A percentile compares a stretch with the other conserved stretches of the same genome.
Conservation (phyloP, 257 asterid species). For the Orobanche coerulescens region DNA sequence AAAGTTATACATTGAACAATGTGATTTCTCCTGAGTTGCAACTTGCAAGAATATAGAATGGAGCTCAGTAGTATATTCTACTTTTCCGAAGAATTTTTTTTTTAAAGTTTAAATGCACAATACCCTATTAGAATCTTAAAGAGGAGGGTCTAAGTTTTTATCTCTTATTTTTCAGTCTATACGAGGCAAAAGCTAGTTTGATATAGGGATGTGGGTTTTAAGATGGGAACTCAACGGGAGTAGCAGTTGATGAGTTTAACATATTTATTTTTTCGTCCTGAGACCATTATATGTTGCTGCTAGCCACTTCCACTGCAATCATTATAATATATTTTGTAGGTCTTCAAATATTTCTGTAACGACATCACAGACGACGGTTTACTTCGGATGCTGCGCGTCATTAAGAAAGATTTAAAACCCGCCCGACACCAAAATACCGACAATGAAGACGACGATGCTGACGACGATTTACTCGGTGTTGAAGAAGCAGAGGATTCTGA, state of each 20-base stretch:
- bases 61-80: too few relatives aligned
- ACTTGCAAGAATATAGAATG: too few relatives aligned
- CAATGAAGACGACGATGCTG: slow-evolving; percentile 64
- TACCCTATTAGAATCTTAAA: neutral
- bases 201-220: neutral
- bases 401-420: slow-evolving; percentile 85
- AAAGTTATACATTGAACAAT: too few relatives aligned
- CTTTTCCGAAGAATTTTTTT: too few relatives aligned
- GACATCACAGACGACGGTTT: slow-evolving; percentile 76
- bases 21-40: too few relatives aligned
- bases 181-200: neutral
- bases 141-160: neutral
- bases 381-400: slow-evolving; percentile 74
- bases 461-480: slow-evolving; percentile 70
- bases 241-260: neutral
- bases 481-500: slow-evolving; percentile 87
- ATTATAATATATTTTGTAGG: slow-evolving; percentile 38
- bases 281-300: neutral
- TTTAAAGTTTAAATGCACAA: neutral
- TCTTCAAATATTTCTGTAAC: slow-evolving; percentile 64
- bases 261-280: neutral
- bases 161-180: neutral
- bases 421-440: slow-evolving; percentile 69
- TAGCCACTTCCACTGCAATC: neutral
- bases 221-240: neutral